Conservation (phyloP, 2,329 filamentous ascomycete genomes). For the Monosporascus sp. region DNA sequence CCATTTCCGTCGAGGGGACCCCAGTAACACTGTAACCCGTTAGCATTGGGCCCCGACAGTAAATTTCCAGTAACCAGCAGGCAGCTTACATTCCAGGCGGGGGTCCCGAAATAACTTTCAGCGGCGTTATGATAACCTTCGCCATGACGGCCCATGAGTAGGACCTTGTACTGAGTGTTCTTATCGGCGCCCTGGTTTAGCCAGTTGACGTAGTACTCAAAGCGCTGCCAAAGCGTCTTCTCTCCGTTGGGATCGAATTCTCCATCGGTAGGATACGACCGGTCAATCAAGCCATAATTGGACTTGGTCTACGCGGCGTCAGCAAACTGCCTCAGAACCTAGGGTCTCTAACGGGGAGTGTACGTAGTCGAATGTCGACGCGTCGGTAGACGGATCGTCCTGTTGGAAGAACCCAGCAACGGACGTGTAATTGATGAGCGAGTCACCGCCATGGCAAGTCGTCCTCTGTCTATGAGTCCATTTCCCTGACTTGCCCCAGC, state of each 20-base stretch:
- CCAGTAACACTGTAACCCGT: constrained; percentile 54
- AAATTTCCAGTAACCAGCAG: too few species aligned
- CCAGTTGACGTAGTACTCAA: constrained; percentile 49
- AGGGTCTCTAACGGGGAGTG: constrained; percentile 15
- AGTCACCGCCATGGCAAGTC: constrained; percentile 10
- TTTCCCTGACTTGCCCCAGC: constrained; percentile 16
- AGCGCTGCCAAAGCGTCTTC: constrained; percentile 61
- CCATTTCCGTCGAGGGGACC: constrained; percentile 57
- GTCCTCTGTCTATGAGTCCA: constrained; percentile 10
- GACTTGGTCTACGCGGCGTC: constrained; percentile 39
- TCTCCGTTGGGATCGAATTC: constrained; percentile 31
- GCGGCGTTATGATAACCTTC: constrained; percentile 61
- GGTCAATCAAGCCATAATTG: constrained; percentile 63
- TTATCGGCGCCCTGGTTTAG: constrained; percentile 44
- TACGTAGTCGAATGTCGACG: constrained; percentile 60
- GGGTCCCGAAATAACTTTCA: constrained; percentile 61
- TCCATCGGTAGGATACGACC: constrained; percentile 53
- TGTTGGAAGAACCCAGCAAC: constrained; percentile 60
- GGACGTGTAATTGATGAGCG: constrained; percentile 53
- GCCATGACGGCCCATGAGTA: constrained; percentile 66
- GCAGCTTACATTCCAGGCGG: constrained; percentile 58
- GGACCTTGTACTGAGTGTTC: constrained; percentile 56
- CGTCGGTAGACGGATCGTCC: constrained; percentile 51
- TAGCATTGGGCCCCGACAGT: constrained; percentile 1
- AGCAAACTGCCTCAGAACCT: not conserved